Evolutionary conservation across 2,329 filamentous ascomycete species (phyloP).

Genomic region (Microsporum canis): DNA sequence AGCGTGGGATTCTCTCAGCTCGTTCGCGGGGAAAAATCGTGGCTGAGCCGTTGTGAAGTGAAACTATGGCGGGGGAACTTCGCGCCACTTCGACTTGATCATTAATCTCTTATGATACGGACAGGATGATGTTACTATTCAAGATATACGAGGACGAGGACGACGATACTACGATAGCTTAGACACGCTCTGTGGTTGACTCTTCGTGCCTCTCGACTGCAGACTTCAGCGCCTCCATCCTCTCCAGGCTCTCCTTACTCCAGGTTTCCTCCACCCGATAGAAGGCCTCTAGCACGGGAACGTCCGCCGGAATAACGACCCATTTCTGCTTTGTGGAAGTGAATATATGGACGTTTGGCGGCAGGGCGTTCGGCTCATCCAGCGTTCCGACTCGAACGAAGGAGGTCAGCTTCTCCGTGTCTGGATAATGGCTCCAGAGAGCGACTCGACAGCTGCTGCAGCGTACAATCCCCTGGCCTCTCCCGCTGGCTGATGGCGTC

Average conservation of each 20-base stretch:
- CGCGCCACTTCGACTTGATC: background rate
- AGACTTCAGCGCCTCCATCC: slow-evolving; percentile 11
- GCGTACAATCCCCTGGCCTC: slow-evolving; percentile 32
- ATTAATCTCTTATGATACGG: background rate
- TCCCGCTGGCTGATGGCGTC: slow-evolving; percentile 33
- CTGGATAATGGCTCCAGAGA: slow-evolving; percentile 36
- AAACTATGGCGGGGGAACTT: background rate
- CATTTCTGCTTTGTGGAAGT: slow-evolving; percentile 31
- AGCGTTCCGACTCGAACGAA: slow-evolving; percentile 39
- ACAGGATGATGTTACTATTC: background rate
- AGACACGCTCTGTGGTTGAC: background rate
- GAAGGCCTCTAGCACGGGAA: slow-evolving; percentile 29
- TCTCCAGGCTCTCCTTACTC: slow-evolving; percentile 25
- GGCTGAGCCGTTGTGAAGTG: background rate
- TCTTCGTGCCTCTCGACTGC: background rate
- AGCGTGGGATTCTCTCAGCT: background rate
- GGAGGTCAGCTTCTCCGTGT: slow-evolving; percentile 21
- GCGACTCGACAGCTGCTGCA: slow-evolving; percentile 35
- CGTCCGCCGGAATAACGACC: slow-evolving; percentile 24
- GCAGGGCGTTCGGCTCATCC: slow-evolving; percentile 28
- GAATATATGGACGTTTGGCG: slow-evolving; percentile 40
- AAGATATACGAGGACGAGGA: background rate
- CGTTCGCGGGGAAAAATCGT: background rate
- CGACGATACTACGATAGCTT: background rate
- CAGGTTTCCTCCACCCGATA: slow-evolving; percentile 28